Conservation (phyloP, 2,329 filamentous ascomycete genomes). For the Scorias spongiosa region DNA sequence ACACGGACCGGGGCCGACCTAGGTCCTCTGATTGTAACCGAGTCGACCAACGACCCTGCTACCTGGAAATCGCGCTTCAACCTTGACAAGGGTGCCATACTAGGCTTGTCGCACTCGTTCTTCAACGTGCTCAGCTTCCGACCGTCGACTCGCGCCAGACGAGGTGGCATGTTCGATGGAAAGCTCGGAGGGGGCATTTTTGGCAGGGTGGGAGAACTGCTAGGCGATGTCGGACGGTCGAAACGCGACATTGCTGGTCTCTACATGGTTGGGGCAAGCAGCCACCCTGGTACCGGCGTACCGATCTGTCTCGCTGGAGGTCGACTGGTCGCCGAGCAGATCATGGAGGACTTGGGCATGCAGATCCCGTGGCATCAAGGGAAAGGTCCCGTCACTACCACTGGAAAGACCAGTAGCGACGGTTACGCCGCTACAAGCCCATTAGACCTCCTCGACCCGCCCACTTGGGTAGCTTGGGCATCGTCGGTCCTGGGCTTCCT, state of each 20-base stretch:
- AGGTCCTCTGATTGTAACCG: constrained; percentile 38
- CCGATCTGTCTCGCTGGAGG: constrained; percentile 58
- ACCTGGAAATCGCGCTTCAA: constrained; percentile 56
- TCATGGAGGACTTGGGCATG: constrained; percentile 27
- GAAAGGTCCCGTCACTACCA: neutral
- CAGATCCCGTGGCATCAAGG: constrained; percentile 25
- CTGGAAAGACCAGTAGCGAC: no score
- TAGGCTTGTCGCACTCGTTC: constrained; percentile 57
- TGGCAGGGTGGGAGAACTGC: constrained; percentile 11
- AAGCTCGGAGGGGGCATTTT: constrained; percentile 10
- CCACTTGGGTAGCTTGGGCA: no score
- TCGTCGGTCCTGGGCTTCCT: no score
- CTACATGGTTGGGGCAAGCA: constrained; percentile 62
- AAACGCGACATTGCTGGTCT: constrained; percentile 30
- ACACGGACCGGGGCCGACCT: constrained; percentile 43
- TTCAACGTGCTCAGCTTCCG: constrained; percentile 57
- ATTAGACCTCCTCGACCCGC: no score
- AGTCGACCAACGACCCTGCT: constrained; percentile 49
- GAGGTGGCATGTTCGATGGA: constrained; percentile 25
- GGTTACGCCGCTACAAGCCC: no score
- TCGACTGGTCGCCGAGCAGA: constrained; percentile 43
- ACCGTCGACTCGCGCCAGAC: constrained; percentile 44
- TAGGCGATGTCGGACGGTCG: constrained; percentile 12
- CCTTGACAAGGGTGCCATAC: constrained; percentile 58
- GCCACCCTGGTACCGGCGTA: constrained; percentile 62